A percentile compares a stretch with the other conserved stretches of the same genome.
Conservation (phyloP, 768 basidiomycete species). For the Chalciporus chontae region DNA sequence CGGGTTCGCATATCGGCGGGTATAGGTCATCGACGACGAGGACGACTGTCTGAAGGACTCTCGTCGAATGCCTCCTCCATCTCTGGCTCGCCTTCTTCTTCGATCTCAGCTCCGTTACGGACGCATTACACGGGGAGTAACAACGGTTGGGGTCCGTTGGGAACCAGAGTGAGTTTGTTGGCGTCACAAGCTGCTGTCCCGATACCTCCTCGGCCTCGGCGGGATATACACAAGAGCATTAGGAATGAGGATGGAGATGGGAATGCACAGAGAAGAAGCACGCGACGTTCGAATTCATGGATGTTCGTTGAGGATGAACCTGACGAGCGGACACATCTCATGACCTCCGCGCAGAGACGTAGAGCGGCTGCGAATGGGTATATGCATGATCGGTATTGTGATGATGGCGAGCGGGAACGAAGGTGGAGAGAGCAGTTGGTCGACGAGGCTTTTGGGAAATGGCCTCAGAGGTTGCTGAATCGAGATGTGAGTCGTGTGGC, state of each 20-base stretch:
- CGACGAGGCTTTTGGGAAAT: conserved; percentile 57
- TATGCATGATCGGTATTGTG: conserved; percentile 13
- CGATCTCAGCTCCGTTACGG: conserved; percentile 77
- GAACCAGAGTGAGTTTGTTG: conserved; percentile 46
- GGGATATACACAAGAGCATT: background rate
- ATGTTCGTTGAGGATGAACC: conserved; percentile 12
- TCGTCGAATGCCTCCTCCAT: conserved; percentile 36
- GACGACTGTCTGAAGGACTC: conserved; percentile 25
- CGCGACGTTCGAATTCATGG: conserved; percentile 5
- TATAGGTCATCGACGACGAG: conserved; percentile 44
- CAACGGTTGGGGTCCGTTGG: conserved; percentile 60
- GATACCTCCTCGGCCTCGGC: background rate
- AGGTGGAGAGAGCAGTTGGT: conserved; percentile 42
- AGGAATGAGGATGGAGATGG: background rate
- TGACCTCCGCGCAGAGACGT: conserved; percentile 24
- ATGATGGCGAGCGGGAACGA: conserved; percentile 31
- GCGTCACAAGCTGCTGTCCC: conserved; percentile 9
- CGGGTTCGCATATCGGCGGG: conserved; percentile 78
- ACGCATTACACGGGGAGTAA: conserved; percentile 47
- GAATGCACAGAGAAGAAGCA: conserved; percentile 1
- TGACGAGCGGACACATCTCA: conserved; percentile 40
- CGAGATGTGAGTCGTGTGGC: conserved; percentile 48
- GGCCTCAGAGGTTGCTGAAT: conserved; percentile 70
- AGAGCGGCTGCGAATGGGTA: conserved; percentile 20
- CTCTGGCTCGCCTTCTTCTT: conserved; percentile 70